phyloP scores from a whole-genome alignment of 345 rosid genomes.

The Gossypium rotundifolium region DNA sequence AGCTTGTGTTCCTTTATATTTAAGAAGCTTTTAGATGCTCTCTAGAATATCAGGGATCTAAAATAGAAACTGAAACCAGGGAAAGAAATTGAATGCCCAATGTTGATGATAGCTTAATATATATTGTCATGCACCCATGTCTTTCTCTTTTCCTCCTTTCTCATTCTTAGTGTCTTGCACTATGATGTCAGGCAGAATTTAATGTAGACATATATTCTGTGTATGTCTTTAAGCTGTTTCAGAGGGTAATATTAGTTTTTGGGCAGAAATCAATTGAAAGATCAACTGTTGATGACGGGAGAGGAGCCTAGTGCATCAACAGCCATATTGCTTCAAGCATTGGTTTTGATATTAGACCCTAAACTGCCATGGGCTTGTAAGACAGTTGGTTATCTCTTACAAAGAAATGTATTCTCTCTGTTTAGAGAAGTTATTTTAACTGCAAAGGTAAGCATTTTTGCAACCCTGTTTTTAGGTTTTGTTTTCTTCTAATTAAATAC shows the following conservation, averaged over 20 bases:
- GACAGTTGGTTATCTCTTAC: slow-evolving; percentile 53
- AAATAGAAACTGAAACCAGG: not conserved
- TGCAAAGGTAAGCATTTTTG: slow-evolving; percentile 45
- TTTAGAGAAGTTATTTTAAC: slow-evolving; percentile 58
- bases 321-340: slow-evolving; percentile 60
- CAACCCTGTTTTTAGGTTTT: not conserved
- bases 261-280: slow-evolving; percentile 54
- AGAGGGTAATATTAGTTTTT: slow-evolving; percentile 1
- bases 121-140: not conserved
- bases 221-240: not conserved
- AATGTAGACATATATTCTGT: not conserved
- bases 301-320: slow-evolving; percentile 40
- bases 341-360: slow-evolving; percentile 58
- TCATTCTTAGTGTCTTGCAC: not conserved
- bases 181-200: not conserved
- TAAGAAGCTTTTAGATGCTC: not conserved
- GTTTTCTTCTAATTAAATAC: slow-evolving; percentile 10
- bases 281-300: slow-evolving; percentile 44
- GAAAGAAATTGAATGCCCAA: not conserved
- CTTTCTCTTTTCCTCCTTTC: not conserved
- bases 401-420: slow-evolving; percentile 46
- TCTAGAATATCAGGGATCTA: not conserved
- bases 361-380: slow-evolving; percentile 91
- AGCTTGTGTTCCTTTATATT: not conserved
- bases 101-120: not conserved